These are phyloP conservation scores for Aureobasidium sp. DNA, from an alignment of 2,329 filamentous ascomycete genomes.

Conservation along the genomic window DNA sequence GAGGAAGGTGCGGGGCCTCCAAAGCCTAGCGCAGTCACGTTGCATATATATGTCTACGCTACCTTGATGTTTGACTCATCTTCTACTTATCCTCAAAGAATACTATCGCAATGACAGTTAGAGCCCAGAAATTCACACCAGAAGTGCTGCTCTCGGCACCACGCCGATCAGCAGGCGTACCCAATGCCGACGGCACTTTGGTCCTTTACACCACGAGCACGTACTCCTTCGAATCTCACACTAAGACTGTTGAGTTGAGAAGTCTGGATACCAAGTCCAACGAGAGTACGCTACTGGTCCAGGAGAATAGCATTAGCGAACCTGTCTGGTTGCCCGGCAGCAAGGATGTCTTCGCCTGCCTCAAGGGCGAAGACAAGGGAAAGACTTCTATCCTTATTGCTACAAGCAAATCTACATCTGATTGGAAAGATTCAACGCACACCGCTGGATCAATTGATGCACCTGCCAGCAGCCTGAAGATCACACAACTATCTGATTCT, in stretches of 20 bases:
- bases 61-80: conserved; percentile 10
- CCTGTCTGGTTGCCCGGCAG: conserved; percentile 69
- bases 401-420: conserved; percentile 12
- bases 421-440: conserved; percentile 26
- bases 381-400: conserved; percentile 34
- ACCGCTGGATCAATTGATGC: conserved; percentile 39
- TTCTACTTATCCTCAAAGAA: background rate
- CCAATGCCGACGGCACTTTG: conserved; percentile 60
- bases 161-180: conserved; percentile 60
- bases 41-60: background rate
- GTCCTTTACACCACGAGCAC: conserved; percentile 64
- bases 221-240: conserved; percentile 73
- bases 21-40: background rate
- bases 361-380: conserved; percentile 38
- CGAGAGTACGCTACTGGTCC: conserved; percentile 58
- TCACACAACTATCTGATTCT: conserved; percentile 31
- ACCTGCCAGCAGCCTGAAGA: conserved; percentile 43
- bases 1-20: conserved; percentile 9
- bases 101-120: conserved; percentile 56
- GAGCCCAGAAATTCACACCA: conserved; percentile 65
- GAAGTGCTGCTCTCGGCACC: conserved; percentile 71
- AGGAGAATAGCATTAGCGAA: conserved; percentile 59
- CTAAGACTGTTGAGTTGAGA: conserved; percentile 60
- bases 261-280: conserved; percentile 63
- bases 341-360: conserved; percentile 52